Evolutionary conservation across 2,329 filamentous ascomycete genomes (phyloP), one percentile per base, ranked within the genome.

Genomic region (Diaporthe caulivora): DNA sequence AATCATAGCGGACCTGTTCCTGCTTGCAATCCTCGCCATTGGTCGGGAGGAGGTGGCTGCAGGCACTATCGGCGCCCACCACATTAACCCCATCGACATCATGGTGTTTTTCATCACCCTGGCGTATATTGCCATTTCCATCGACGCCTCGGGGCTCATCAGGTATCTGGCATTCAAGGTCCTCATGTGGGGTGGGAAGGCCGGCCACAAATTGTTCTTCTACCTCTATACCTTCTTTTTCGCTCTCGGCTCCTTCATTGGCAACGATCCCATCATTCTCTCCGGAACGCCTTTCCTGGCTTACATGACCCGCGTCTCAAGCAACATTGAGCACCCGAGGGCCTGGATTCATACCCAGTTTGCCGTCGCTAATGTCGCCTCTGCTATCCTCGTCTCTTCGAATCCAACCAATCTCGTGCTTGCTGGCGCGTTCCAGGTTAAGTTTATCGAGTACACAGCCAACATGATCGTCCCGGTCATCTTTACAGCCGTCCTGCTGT

Each of bases 371-470:
- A 94, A 94, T 75, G 92, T 94, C 62, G 91, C 90, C 2, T 94
- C 93, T 0, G 92, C 93, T 0, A 93, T 94, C 31, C 84, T 95
- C 17, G 93, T 95, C 13, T 94, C 93, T 0, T 94, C 92, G 0
- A 95, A 95, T 74, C 93, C 93, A 0, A 94, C 93, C 2, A 95
- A 95, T 71, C 87, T 94, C 10, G 92, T 94, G 0, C 86, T 94
- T 0, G 92, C 92, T 0, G 92, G 92, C 5, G 93, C 93, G 2
- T 94, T 94, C 78, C 78, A 88, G 4, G 92, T 94, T 83, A 92
- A 88, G 67, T 94, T 94, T 80, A 89, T 94, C 78, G 86, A 89
- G 53, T 94, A 94, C 78, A 94, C 92, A 0, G 92, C 91, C n/a
- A 93, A 94, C 78, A 93, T 94, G 87, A 92, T 94, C 24, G 91